Evolutionary conservation across 2,329 filamentous ascomycete species (phyloP), one percentile per base, ranked within the genome.

Genomic region (Hymenoscyphus scutula): DNA sequence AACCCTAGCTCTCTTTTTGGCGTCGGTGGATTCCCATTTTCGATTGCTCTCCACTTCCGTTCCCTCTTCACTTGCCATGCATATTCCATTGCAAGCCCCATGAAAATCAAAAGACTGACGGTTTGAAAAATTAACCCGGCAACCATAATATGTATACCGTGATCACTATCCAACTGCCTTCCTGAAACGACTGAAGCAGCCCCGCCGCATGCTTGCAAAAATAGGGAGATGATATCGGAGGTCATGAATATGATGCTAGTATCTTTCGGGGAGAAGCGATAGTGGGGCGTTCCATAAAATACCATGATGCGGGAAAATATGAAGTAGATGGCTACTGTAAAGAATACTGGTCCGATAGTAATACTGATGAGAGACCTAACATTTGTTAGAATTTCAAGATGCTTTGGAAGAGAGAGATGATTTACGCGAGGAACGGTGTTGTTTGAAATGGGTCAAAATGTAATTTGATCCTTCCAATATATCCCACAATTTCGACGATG

Each of bases 141-240:
- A 53, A 78, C 70, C 72, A 79, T 77, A 60, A 78, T 70, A 58
- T 77, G 69, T 55, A 63, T 69, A 10, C 71, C 71, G 2, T 66
- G 23, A 38, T 70, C 56, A 10, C 11, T 72, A 64, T 2, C 70
- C 67, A 19, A 48, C 6, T 25, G 68, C 19, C 48, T 63, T 7
- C 68, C 56, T 10, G 81, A 81, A 3, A 77, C 77, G 11, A 83
- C 81, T 10, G 84, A 83, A 62, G 87, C 75, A 23, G 77, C 79
- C 29, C 84, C 84, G 59, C 84, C 84, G 64, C 81, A 78, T 67
- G 82, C 84, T 77, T 87, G 84, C 54, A 87, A 77, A 55, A 85
- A 72, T 60, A 87, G 79, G 67, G 82, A 85, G 56, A 81, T 80
- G 19, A 86, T 74, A 72, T 87, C 84, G 72, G 81, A 81, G 58